Percentiles rank a stretch among this genome's conserved stretches.
Evolutionary conservation across 495 filamentous ascomycete genomes (phyloP).

Genomic region (Neurospora africana): DNA sequence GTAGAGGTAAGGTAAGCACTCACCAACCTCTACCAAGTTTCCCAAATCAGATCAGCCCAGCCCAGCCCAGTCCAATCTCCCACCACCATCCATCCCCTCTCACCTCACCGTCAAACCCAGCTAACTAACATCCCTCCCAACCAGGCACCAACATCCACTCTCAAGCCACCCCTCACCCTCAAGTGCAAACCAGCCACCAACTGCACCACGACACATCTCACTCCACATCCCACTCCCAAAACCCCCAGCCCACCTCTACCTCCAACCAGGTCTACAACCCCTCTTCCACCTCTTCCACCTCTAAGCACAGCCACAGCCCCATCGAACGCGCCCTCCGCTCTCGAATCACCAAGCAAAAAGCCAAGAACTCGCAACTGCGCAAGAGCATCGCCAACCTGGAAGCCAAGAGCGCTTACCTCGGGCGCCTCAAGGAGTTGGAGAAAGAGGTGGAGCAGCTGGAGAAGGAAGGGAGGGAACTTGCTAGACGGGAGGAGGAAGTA

Average conservation of each 20-base stretch:
- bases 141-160: neutral
- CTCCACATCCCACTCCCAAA: too few species aligned
- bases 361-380: neutral
- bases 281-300: too few species aligned
- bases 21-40: too few species aligned
- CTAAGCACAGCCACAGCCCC: accelerated
- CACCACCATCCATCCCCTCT: neutral
- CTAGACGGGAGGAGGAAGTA: neutral
- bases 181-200: too few species aligned
- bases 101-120: neutral
- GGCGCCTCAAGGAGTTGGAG: neutral
- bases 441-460: neutral
- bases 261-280: neutral
- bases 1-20: too few species aligned
- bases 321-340: neutral
- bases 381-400: neutral
- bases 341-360: neutral
- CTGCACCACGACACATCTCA: too few species aligned
- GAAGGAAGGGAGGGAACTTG: neutral
- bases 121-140: neutral
- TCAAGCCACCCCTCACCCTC: neutral
- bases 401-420: neutral
- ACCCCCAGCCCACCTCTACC: too few species aligned
- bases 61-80: neutral
- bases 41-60: too few species aligned